Evolutionary conservation across 2,329 filamentous ascomycete genomes (phyloP), one percentile per base, ranked within the genome.

Genomic region (Penicillium aurantiogriseum): DNA sequence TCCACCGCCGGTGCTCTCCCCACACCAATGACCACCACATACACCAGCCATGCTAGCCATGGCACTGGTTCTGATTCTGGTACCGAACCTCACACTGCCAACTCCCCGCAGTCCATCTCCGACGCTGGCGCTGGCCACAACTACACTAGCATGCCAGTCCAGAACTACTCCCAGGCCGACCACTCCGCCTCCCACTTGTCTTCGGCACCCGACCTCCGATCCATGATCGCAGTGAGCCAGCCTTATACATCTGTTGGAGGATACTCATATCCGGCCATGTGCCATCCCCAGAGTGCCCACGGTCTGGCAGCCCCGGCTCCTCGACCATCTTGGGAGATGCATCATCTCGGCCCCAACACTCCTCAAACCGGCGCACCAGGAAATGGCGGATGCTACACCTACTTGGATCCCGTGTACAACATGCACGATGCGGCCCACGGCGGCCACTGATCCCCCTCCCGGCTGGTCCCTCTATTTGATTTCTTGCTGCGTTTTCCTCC

Each of bases 1-100:
- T 88, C 86, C 39, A 88, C 85, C 21, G 85, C 85, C 54, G 71
- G 74, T 21, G 71, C 77, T 25, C 69, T 80, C 31, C 68, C 75
- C 6, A 73, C 76, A 5, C 68, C 76, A 6, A 71, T 75, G 42
- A 36, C 54, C 47, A 70, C 75, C 5, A 73, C 69, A 56, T 77
- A 75, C 57, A 62, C 71, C 42, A 74, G 74, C 59, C 75, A 76
- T 21, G 50, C 40, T 6, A 52, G 50, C 9, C 53, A 56, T 58
- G 77, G 76, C 54, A 67, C 71, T 15, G 74, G 75, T 49, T 77
- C 80, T 52, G 80, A 83, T 59, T 75, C 78, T 43, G 74, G 78
- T 57, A 74, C 78, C 40, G 80, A 83, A 49, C 74, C 75, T 50
- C 76, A 77, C 60, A 79, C 76, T 58, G 76, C 78, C 45, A 71